Evolutionary conservation across 441 rosid genomes (phyloP), one percentile per base, ranked within the genome.

Genomic region (Biscutella laevigata): DNA sequence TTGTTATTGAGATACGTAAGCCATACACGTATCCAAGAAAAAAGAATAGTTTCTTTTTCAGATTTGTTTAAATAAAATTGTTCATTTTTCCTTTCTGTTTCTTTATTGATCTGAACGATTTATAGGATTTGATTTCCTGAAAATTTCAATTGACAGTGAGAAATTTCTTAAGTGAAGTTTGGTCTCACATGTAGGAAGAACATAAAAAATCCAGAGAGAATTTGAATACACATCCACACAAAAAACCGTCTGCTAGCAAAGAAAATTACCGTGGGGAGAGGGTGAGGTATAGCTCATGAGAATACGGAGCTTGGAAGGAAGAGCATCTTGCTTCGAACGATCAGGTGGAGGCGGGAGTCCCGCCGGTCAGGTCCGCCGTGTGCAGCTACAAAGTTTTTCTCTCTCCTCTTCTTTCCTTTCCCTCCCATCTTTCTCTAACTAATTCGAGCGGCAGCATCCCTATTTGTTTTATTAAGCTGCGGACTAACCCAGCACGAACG

Each of bases 261-360:
- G 56, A 32, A 10, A 26, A 29, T 27, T 46, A 37, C 75, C 67
- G 4, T 53, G 64, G 30, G 40, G 51, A 59, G 42, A 40, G 6
- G 74, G 19, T 11, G 81, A 66, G 32, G 84, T 53, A 51, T 79
- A 74, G 36, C 88, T 74, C 70, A 90, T 74, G 64, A 90, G 69
- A 51, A 54, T 19, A 60, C 98, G 98, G 47, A 90, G 92, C 64
- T 84, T 90, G 13, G 86, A 68, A 32, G 96, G 95, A 58, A 91
- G 45, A 46, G 79, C 83, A 51, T 87, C 91, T 42, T 73, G 68
- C 57, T 80, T 70, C n/a, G 87, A 73, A 53, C 69, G 75, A 50
- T 83, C 73, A 30, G 98, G 96, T 1, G 96, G 90, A 16, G 95
- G 95, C 32, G 95, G 96, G 7, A 83, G 88, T 6, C 80, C 64